These are phyloP conservation scores for Strobilomyces dryophilus DNA, from an alignment of 768 basidiomycete species.

Conservation along the genomic window DNA sequence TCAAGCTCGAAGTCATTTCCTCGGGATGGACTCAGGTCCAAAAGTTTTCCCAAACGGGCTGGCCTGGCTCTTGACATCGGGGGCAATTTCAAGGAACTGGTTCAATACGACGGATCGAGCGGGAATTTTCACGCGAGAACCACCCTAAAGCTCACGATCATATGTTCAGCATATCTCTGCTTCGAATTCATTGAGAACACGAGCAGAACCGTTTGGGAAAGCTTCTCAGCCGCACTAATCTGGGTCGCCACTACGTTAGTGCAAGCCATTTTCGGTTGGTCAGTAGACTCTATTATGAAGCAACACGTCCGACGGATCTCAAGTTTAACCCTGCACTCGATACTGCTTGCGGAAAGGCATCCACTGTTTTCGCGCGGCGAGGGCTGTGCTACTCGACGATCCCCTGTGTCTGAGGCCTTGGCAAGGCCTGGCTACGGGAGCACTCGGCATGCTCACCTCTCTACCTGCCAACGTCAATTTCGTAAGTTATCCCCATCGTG, in stretches of 20 bases:
- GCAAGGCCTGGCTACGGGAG: conserved; percentile 1
- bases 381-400: conserved; percentile 15
- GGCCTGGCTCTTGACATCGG: conserved; percentile 8
- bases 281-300: conserved; percentile 13
- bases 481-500: conserved; percentile 16
- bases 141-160: conserved; percentile 20
- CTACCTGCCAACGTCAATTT: conserved; percentile 9
- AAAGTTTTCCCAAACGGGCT: conserved; percentile 10
- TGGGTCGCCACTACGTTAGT: conserved; percentile 20
- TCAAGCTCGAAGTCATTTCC: conserved; percentile 10
- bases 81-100: conserved; percentile 8
- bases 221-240: conserved; percentile 26
- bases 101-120: conserved; percentile 11
- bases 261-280: conserved; percentile 16
- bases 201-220: conserved; percentile 8
- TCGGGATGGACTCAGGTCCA: conserved; percentile 16
- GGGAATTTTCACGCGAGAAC: conserved; percentile 18
- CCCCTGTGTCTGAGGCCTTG: conserved; percentile 4
- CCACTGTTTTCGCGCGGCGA: conserved; percentile 4
- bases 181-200: conserved; percentile 5
- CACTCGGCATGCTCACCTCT: conserved; percentile 7
- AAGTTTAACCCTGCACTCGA: conserved; percentile 3
- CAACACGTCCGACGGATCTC: conserved; percentile 19
- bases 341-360: too few species aligned
- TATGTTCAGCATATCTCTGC: conserved; percentile 12